Evolutionary conservation across 805 yeast species (phyloP).

Genomic region (Wickerhamomyces bovis): DNA sequence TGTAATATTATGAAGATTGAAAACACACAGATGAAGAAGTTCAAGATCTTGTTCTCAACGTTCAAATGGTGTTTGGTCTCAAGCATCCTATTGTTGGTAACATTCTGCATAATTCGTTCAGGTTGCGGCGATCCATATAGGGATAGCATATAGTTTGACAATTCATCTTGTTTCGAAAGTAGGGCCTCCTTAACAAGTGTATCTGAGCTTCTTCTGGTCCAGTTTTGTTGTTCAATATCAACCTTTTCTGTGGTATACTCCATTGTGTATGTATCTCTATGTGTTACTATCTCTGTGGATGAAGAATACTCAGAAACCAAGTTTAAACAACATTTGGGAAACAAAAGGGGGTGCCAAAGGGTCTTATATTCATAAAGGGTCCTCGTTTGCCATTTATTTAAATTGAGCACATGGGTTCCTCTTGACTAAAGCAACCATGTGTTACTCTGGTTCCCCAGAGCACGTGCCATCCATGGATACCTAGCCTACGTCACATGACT

Average conservation of each 20-base stretch:
- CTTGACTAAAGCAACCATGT: no score
- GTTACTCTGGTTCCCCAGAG: no score
- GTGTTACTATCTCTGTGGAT: no score
- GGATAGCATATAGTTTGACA: background rate
- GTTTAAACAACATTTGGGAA: no score
- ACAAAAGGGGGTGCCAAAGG: no score
- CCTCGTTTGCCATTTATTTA: no score
- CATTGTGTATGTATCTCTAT: background rate
- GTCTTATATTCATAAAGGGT: no score
- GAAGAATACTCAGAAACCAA: no score
- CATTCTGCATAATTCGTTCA: background rate
- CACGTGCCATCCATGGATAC: no score
- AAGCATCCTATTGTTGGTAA: slow-evolving; percentile 11
- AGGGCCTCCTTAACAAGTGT: background rate
- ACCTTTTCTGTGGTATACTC: background rate
- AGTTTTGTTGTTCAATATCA: background rate
- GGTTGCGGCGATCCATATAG: background rate
- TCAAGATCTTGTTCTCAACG: slow-evolving; percentile 16
- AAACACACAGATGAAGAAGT: slow-evolving; percentile 13
- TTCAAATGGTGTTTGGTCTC: slow-evolving; percentile 10
- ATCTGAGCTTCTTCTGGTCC: background rate
- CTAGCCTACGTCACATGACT: no score
- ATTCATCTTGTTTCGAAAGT: background rate
- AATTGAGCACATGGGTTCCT: background rate
- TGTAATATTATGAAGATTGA: slow-evolving; percentile 13